Percentiles rank a stretch among this genome's conserved stretches.
Evolutionary conservation across 371 early-diverging fungal species (phyloP).

Genomic region (Blyttiomyces sp.): DNA sequence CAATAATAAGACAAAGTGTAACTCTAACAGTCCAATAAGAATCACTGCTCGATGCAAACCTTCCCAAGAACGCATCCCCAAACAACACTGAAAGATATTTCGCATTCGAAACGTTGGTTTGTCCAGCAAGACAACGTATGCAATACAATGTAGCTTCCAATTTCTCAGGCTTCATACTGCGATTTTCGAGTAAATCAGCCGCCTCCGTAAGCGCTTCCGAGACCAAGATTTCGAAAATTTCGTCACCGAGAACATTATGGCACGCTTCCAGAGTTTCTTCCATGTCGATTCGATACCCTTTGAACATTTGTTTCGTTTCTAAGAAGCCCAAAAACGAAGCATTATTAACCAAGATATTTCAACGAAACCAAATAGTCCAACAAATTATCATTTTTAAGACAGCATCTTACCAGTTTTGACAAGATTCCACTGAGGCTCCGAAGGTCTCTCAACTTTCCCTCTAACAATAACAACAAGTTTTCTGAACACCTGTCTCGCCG

Average conservation of each 20-base stretch:
- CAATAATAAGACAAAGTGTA: conserved; percentile 12
- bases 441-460: conserved; percentile 57
- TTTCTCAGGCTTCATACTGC: conserved; percentile 29
- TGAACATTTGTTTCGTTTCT: conserved; percentile 62
- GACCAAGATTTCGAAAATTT: conserved; percentile 57
- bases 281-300: conserved; percentile 67
- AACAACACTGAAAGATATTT: conserved; percentile 11
- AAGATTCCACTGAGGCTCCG: conserved; percentile 55
- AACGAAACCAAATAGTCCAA: conserved; percentile 12
- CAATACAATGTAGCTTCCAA: conserved; percentile 65
- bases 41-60: not conserved
- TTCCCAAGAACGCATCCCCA: conserved; percentile 20
- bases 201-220: conserved; percentile 44
- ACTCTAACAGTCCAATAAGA: conserved; percentile 2
- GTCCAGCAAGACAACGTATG: conserved; percentile 68
- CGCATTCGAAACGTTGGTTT: conserved; percentile 46
- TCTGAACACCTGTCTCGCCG: conserved; percentile 47
- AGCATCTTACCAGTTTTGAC: no score
- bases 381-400: no score
- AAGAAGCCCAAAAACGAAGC: no score
- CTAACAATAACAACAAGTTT: conserved; percentile 53
- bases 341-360: not conserved
- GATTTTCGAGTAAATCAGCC: not conserved
- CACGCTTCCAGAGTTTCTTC: conserved; percentile 73
- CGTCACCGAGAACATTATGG: conserved; percentile 64